Conservation (phyloP, 306 rosid species). For the Cucurbita moschata region DNA sequence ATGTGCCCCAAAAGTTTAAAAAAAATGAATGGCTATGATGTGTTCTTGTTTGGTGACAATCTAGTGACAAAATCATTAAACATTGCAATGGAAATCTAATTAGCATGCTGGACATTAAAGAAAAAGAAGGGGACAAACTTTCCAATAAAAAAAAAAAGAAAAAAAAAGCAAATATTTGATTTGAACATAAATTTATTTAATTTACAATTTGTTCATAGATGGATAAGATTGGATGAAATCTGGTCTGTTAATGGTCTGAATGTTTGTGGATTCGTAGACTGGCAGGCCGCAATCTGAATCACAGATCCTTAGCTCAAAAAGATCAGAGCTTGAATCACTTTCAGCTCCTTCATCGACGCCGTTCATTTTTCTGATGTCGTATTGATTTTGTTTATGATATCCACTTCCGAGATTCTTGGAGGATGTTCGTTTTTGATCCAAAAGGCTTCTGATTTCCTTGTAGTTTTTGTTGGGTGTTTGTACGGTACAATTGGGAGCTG, state of each 20-base stretch:
- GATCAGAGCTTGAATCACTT: conserved; percentile 95
- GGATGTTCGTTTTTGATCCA: conserved; percentile 4
- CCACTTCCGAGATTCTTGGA: not conserved
- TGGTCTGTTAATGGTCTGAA: conserved; percentile 70
- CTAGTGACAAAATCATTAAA: not conserved
- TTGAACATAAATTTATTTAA: too few species aligned
- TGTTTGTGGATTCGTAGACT: conserved; percentile 82
- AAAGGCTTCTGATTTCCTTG: conserved; percentile 29
- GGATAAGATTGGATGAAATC: not conserved
- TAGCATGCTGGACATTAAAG: not conserved
- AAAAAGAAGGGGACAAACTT: not conserved
- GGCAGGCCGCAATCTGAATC: conserved; percentile 68
- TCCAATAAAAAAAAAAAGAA: not conserved
- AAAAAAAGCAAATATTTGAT: not conserved
- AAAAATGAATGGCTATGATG: not conserved
- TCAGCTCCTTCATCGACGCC: conserved; percentile 47
- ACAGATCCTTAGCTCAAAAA: conserved; percentile 77
- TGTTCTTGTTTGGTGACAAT: not conserved
- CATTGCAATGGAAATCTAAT: not conserved
- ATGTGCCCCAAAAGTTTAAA: not conserved
- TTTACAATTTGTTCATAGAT: too few species aligned
- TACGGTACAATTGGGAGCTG: conserved; percentile 20
- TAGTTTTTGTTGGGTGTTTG: conserved; percentile 61
- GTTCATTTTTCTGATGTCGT: conserved; percentile 3
- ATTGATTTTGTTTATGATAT: not conserved